Evolutionary conservation across 768 basidiomycete species (phyloP).

Genomic region (Podaxis pistillaris): DNA sequence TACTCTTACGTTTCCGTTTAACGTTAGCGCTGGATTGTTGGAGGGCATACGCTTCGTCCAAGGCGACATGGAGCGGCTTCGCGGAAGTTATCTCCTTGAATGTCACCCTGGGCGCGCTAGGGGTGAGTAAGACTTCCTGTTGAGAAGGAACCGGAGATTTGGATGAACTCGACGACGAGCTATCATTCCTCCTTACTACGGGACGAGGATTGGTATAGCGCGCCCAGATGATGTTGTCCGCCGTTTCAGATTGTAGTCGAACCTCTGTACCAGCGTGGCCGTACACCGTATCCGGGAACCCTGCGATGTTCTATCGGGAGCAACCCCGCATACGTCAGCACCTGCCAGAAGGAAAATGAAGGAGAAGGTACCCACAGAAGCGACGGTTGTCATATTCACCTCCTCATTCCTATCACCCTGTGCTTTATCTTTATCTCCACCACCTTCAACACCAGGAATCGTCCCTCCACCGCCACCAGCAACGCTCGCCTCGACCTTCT

Average conservation of each 20-base stretch:
- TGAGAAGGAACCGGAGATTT: neutral
- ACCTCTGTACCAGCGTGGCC: slow-evolving; percentile 61
- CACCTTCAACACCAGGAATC: slow-evolving; percentile 26
- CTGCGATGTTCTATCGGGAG: slow-evolving; percentile 30
- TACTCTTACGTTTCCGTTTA: neutral
- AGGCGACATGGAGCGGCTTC: slow-evolving; percentile 55
- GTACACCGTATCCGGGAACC: slow-evolving; percentile 70
- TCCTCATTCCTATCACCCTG: slow-evolving; percentile 26
- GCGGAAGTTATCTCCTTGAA: slow-evolving; percentile 61
- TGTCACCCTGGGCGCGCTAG: slow-evolving; percentile 53
- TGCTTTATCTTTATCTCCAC: slow-evolving; percentile 22
- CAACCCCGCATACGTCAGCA: neutral
- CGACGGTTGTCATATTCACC: slow-evolving; percentile 41
- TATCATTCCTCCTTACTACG: neutral
- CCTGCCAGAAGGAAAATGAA: neutral
- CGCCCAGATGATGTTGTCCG: slow-evolving; percentile 77
- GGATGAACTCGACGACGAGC: neutral
- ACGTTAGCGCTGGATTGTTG: slow-evolving; percentile 1
- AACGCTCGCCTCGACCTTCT: slow-evolving; percentile 38
- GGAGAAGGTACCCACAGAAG: slow-evolving; percentile 39
- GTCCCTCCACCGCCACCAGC: slow-evolving; percentile 10
- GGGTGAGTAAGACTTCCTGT: neutral
- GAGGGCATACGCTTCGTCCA: slow-evolving; percentile 40
- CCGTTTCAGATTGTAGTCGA: slow-evolving; percentile 76
- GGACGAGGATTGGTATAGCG: slow-evolving; percentile 43